Evolutionary conservation across 164 flowering plant genomes (phyloP).

Genomic region (Dillenia turbinata): DNA sequence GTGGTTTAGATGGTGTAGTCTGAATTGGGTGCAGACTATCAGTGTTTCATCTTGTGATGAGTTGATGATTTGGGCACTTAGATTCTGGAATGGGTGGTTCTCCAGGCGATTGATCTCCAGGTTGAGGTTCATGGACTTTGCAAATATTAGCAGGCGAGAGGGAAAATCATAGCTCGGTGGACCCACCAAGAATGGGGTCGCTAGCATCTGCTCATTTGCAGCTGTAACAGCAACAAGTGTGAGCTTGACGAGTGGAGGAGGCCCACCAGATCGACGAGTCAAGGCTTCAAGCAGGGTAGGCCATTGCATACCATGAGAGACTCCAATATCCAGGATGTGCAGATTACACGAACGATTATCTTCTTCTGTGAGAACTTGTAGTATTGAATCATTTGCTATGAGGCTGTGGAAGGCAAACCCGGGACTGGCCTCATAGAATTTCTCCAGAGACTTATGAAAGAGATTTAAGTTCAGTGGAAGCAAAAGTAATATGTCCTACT

Average conservation of each 20-base stretch:
- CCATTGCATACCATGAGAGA: conserved; percentile 87
- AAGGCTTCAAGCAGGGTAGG: conserved; percentile 75
- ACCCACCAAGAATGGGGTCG: conserved; percentile 49
- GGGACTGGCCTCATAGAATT: conserved; percentile 66
- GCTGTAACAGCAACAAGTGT: conserved; percentile 36
- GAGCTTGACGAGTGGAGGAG: conserved; percentile 59
- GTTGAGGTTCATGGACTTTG: conserved; percentile 51
- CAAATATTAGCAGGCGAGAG: conserved; percentile 44
- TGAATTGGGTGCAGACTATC: conserved; percentile 64
- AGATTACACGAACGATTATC: conserved; percentile 19
- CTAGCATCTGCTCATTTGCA: conserved; percentile 16
- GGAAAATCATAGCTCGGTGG: conserved; percentile 56
- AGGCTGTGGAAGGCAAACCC: conserved; percentile 76
- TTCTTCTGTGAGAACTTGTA: conserved; percentile 43
- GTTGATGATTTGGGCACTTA: conserved; percentile 30
- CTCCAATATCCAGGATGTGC: conserved; percentile 74
- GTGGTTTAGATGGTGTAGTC: conserved; percentile 57
- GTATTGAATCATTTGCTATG: conserved; percentile 58
- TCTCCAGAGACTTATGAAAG: conserved; percentile 50
- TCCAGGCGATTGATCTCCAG: conserved; percentile 47
- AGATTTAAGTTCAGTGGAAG: conserved; percentile 47
- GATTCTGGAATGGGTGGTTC: conserved; percentile 35
- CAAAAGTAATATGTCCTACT: conserved; percentile 23
- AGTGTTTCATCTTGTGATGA: conserved; percentile 40
- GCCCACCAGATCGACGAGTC: conserved; percentile 51